Evolutionary conservation across 192 early-diverging fungal genomes (phyloP), one percentile per base, ranked within the genome.

Genomic region (Coemansia sp.): DNA sequence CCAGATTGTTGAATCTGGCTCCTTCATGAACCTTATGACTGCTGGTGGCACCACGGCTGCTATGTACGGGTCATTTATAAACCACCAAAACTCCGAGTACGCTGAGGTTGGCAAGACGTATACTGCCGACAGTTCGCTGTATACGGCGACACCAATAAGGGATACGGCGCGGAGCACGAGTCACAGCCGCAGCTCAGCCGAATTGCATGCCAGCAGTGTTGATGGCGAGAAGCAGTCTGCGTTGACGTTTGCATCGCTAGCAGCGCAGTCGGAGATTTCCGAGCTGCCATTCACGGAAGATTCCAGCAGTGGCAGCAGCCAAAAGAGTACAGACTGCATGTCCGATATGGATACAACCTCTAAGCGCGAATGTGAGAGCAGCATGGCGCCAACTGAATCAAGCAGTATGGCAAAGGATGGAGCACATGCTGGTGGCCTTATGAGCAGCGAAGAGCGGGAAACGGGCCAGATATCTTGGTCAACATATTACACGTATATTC

Each of bases 371-470:
- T 11, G 9, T 19, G 2, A 22, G 22, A 33, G 16, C 46, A 28
- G 22, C 38, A 42, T 16, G 30, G 21, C 7, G 21, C 14, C 10
- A 21, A 33, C n/a, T 10, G 35, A 40, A 16, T 14, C 35, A 11
- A 14, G 1, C 35, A 27, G 38, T 12, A n/a, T n/a, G n/a, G n/a
- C 30, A 18, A 29, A 7, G 16, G 4, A 2, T 10, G 9, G 30
- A 16, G 18, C 21, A 16, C 28, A 31, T 19, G 29, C 11, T 21
- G 19, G 52, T 19, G 22, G 18, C 32, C 73, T 93, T 11, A 96
- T 94, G 89, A 77, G 84, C 46, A 83, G 84, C 23, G 94, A 97
- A 62, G 93, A 97, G 64, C 86, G 89, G 10, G 70, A 76, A 4
- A 88, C 85, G 1, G 94, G 94, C 30, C 69, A 25, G 73, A 82